phyloP scores from a whole-genome alignment of 2,329 filamentous ascomycete species.

The Penicillium occitanis region DNA sequence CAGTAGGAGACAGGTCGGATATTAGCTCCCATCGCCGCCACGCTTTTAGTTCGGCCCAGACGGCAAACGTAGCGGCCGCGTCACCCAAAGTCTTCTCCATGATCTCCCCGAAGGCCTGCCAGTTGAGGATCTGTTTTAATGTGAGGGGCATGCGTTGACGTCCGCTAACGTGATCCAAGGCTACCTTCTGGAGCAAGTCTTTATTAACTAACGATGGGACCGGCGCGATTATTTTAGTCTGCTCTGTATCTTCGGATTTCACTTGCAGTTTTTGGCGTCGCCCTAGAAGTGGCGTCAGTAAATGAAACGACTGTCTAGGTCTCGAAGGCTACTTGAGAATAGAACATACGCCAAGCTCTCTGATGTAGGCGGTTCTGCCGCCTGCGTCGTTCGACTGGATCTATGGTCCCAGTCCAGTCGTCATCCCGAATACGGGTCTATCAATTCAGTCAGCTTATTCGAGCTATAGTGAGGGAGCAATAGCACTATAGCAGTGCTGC shows the following conservation, averaged over 20 bases:
- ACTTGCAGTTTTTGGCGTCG: slow-evolving; percentile 8
- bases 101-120: slow-evolving; percentile 7
- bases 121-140: slow-evolving; percentile 12
- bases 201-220: neutral
- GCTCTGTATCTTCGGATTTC: neutral
- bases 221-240: neutral
- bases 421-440: slow-evolving; percentile 19
- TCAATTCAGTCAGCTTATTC: neutral
- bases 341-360: slow-evolving; percentile 25
- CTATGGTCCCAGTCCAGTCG: slow-evolving; percentile 23
- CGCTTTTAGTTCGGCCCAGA: slow-evolving; percentile 17
- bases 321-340: no score
- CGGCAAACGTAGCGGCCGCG: neutral
- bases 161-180: slow-evolving; percentile 17
- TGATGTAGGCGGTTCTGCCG: slow-evolving; percentile 28
- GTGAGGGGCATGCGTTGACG: slow-evolving; percentile 14
- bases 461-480: neutral
- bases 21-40: slow-evolving; percentile 15
- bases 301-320: neutral
- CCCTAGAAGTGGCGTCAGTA: neutral
- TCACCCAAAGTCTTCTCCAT: slow-evolving; percentile 8
- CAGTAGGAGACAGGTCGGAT: neutral
- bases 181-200: neutral
- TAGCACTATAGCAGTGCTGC: neutral
- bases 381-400: slow-evolving; percentile 24